phyloP scores from a whole-genome alignment of 768 basidiomycete genomes.

The Mycena maculata region DNA sequence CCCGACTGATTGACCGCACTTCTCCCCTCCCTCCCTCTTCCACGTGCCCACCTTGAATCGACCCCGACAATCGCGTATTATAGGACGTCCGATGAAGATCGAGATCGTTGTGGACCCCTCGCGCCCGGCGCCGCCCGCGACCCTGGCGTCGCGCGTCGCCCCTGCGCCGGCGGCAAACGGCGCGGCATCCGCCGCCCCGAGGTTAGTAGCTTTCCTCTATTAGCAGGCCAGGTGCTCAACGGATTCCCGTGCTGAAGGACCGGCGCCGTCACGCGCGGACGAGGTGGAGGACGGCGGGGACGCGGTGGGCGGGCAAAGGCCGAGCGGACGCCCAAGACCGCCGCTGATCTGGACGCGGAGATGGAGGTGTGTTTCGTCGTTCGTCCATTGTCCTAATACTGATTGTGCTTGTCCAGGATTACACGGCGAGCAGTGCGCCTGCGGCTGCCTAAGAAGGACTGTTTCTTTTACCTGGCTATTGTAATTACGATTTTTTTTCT shows the following conservation, averaged over 20 bases:
- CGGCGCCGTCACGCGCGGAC: constrained; percentile 43
- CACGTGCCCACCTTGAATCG: too few species aligned
- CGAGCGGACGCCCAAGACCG: constrained; percentile 81
- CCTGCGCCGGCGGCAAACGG: constrained; percentile 64
- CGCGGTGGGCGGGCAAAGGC: constrained; percentile 57
- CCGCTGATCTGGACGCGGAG: constrained; percentile 94
- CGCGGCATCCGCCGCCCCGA: constrained; percentile 44
- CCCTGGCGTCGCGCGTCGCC: constrained; percentile 88
- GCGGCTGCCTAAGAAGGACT: constrained; percentile 47
- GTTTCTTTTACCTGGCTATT: constrained; percentile 10
- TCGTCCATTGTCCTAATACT: constrained; percentile 18
- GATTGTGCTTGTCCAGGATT: constrained; percentile 63
- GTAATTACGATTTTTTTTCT: constrained; percentile 15
- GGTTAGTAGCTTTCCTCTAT: constrained; percentile 41
- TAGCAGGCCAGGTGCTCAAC: constrained; percentile 7
- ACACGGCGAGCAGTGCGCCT: constrained; percentile 70
- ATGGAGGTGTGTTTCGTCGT: constrained; percentile 80
- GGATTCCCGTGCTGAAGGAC: constrained; percentile 36
- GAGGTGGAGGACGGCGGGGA: constrained; percentile 57
- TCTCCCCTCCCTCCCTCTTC: constrained; percentile 55
- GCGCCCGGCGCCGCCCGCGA: constrained; percentile 65
- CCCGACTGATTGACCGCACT: constrained; percentile 56
- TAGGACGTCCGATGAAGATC: constrained; percentile 98
- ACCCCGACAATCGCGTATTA: constrained; percentile 42
- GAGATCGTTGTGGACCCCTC: constrained; percentile 95